Conservation (phyloP, 257 asterid species). For the Prunella vulgaris region DNA sequence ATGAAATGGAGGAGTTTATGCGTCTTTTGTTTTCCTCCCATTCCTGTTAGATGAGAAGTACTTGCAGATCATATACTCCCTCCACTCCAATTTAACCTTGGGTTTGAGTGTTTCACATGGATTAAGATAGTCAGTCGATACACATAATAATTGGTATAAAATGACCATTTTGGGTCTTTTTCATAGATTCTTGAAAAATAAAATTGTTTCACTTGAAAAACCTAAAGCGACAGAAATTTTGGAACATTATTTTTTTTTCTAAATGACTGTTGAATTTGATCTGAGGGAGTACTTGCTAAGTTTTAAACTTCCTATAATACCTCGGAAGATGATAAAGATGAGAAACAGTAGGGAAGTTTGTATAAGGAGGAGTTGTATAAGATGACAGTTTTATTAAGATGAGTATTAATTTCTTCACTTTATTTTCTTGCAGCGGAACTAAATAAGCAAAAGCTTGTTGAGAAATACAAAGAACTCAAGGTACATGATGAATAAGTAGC, state of each 20-base stretch:
- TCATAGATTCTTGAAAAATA: no score
- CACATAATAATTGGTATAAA: no score
- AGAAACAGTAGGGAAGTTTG: neutral
- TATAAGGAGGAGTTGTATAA: neutral
- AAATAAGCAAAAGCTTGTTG: slow-evolving; percentile 56
- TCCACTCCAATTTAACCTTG: no score
- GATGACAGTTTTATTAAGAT: no score
- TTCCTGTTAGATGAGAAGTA: neutral
- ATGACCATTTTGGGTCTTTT: no score
- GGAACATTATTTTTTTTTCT: no score
- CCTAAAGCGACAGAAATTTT: no score
- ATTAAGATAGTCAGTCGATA: no score
- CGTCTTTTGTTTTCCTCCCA: neutral
- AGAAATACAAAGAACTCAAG: slow-evolving; percentile 82
- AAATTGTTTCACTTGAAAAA: no score
- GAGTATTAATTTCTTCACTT: neutral
- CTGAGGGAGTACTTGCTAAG: neutral
- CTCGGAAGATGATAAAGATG: neutral
- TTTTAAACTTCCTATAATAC: neutral
- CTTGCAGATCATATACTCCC: neutral
- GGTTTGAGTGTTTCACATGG: no score
- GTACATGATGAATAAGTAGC: slow-evolving; percentile 23
- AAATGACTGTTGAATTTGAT: no score
- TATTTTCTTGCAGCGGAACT: slow-evolving; percentile 65
- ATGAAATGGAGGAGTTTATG: neutral